Evolutionary conservation across 306 rosid genomes (phyloP), one percentile per base, ranked within the genome.

Genomic region (Carpinus viminea): DNA sequence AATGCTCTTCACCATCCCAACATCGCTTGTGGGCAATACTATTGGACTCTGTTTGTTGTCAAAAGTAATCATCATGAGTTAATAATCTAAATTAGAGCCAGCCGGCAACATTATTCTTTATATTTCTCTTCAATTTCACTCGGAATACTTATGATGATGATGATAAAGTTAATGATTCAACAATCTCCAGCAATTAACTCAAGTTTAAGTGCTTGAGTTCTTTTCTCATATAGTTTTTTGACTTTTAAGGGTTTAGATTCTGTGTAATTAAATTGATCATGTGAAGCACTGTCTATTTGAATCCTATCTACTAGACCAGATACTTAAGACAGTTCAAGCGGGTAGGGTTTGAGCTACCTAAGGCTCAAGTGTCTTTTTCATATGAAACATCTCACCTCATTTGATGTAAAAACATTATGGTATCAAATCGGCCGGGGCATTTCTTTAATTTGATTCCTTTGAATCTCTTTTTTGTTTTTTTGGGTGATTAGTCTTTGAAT

Each of bases 51-150:
- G 38, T 13, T 62, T 31, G 72, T 70, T 69, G 80, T 74, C 85
- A 74, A 78, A 78, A n/a, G 79, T 41, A 55, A 79, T 75, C 75
- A 83, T 83, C 68, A 78, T 52, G 60, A 36, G 56, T 76, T 79
- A 61, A 54, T 70, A 75, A 71, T 70, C 75, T 18, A 18, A 15
- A 50, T 24, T 70, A 51, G 68, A 74, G 80, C 75, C 81, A 72
- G 80, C 81, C 75, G 71, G 78, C 80, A 64, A 62, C 21, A 71
- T 28, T 13, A 75, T 69, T 54, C 73, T 31, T 15, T 31, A 7
- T 41, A 15, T 31, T 69, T 38, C n/a, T 3, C 46, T 11, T 59
- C 9, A 12, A 31, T 61, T 38, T n/a, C 16, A 12, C 60, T 24
- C 3, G 36, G 7, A 34, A 51, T n/a, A 57, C 51, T 13, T 16